Conservation (phyloP, 1,284 basidiomycete species). For the Melampsora larici-populina region DNA sequence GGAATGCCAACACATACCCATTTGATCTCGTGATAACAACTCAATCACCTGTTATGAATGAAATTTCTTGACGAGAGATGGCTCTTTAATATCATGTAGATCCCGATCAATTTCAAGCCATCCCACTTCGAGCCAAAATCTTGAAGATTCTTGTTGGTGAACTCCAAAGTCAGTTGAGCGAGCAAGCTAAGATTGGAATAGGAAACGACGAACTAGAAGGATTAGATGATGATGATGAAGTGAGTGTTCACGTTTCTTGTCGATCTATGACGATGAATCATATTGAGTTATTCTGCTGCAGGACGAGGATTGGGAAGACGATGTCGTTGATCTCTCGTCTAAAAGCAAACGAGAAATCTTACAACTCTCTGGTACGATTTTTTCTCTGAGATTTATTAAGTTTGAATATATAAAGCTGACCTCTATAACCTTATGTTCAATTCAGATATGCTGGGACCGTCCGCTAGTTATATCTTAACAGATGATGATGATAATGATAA, state of each 20-base stretch:
- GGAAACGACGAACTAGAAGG: background rate
- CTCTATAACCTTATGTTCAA: background rate
- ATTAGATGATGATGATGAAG: slow-evolving; percentile 2
- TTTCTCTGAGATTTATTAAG: background rate
- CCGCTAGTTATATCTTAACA: background rate
- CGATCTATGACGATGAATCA: background rate
- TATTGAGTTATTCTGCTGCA: background rate
- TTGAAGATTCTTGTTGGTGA: slow-evolving; percentile 6
- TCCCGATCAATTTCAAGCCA: background rate
- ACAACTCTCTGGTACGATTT: background rate
- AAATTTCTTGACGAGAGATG: background rate
- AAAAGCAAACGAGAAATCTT: slow-evolving; percentile 4
- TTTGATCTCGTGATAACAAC: background rate
- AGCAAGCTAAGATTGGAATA: background rate
- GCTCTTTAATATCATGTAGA: background rate
- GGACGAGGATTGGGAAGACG: slow-evolving; percentile 11
- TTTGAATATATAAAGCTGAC: background rate
- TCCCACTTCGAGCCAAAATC: slow-evolving; percentile 5
- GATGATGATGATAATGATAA: background rate
- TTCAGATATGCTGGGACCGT: slow-evolving; percentile 8
- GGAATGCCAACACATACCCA: background rate
- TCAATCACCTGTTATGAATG: background rate
- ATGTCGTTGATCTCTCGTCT: background rate
- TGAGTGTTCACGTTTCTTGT: background rate
- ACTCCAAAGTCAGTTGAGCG: background rate